Evolutionary conservation across 1,284 basidiomycete genomes (phyloP).

Genomic region (Sporisorium graminicola): DNA sequence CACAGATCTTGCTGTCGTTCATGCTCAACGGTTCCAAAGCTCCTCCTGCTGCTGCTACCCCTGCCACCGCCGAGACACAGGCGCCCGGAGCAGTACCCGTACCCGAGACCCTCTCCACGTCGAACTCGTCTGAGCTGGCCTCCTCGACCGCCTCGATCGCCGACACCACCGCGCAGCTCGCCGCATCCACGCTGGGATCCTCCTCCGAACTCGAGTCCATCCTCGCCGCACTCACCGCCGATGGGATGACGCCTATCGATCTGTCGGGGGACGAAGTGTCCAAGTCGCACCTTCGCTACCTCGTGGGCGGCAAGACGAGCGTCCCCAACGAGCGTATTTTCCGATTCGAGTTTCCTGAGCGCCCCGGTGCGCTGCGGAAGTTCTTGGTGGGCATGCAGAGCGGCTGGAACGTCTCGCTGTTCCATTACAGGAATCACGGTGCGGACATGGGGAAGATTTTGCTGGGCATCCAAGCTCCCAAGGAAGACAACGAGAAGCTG

Average conservation of each 20-base stretch:
- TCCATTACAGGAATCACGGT: conserved; percentile 98
- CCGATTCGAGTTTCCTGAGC: conserved; percentile 96
- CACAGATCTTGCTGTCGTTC: conserved; percentile 92
- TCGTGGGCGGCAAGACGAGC: conserved; percentile 78
- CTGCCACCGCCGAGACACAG: conserved; percentile 12
- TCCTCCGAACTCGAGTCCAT: conserved; percentile 51
- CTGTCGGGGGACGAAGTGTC: conserved; percentile 95
- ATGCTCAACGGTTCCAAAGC: conserved; percentile 73
- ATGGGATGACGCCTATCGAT: conserved; percentile 85
- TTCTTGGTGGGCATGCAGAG: conserved; percentile 80
- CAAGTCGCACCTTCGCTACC: conserved; percentile 92
- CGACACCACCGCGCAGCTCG: conserved; percentile 6
- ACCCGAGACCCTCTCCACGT: conserved; percentile 10
- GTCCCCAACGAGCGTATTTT: conserved; percentile 90
- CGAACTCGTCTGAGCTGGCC: neutral
- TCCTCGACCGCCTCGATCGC: neutral
- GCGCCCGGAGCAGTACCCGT: conserved; percentile 29
- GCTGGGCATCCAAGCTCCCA: conserved; percentile 87
- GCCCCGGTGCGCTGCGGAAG: conserved; percentile 88
- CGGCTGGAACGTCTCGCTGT: conserved; percentile 94
- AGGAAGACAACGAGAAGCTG: conserved; percentile 77
- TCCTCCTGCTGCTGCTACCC: neutral
- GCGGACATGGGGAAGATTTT: conserved; percentile 73
- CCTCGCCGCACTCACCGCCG: conserved; percentile 74
- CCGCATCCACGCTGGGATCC: conserved; percentile 7